Percentiles rank a stretch among this genome's conserved stretches.
phyloP scores from a whole-genome alignment of 2,329 filamentous ascomycete species.

The Alternaria dauci region DNA sequence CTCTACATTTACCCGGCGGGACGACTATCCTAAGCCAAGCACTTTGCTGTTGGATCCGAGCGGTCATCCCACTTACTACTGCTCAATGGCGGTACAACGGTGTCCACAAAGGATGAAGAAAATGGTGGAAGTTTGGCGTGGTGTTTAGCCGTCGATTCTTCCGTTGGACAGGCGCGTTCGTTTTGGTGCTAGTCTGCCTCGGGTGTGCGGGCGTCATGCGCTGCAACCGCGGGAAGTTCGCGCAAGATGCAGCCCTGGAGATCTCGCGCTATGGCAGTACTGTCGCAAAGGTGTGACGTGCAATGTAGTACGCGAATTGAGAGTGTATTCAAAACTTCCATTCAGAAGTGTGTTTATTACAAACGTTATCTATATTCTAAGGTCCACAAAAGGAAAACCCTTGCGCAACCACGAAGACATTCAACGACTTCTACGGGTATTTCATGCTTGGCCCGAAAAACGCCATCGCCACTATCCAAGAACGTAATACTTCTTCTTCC shows the following conservation, averaged over 20 bases:
- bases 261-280: background rate
- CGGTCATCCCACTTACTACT: conserved; percentile 24
- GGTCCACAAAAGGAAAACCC: background rate
- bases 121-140: conserved; percentile 18
- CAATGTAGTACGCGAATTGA: background rate
- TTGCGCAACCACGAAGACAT: background rate
- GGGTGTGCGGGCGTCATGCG: conserved; percentile 32
- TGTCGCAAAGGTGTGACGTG: background rate
- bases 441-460: conserved; percentile 7
- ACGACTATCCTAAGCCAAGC: conserved; percentile 35
- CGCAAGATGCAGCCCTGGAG: conserved; percentile 1
- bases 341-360: background rate
- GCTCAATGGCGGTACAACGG: conserved; percentile 25
- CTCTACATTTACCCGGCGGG: conserved; percentile 46
- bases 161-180: conserved; percentile 31
- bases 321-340: background rate
- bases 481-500: conserved; percentile 16
- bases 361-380: background rate
- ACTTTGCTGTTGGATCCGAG: conserved; percentile 24
- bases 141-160: conserved; percentile 48
- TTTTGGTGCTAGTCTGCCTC: conserved; percentile 21
- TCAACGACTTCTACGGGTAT: background rate
- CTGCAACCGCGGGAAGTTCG: conserved; percentile 12
- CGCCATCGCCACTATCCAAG: conserved; percentile 17
- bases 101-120: conserved; percentile 23